Evolutionary conservation across 345 rosid genomes (phyloP).

Genomic region (Populus euphratica): DNA sequence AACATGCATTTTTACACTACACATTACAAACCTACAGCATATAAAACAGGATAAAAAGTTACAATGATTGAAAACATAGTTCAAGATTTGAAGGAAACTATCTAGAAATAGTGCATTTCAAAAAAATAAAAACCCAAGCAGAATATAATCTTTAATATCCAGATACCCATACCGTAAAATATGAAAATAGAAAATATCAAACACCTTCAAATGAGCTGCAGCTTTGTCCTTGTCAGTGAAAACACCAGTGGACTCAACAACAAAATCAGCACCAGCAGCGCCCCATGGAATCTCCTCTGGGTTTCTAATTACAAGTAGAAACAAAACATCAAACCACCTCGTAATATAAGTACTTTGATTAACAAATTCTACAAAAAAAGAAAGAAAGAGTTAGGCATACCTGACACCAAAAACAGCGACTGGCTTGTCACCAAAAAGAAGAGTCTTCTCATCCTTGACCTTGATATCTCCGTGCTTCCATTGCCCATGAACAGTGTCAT

Average conservation of each 20-base stretch:
- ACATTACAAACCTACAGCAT: too few relatives aligned
- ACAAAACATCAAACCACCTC: not conserved
- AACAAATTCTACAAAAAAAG: not conserved
- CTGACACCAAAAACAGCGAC: constrained; percentile 56
- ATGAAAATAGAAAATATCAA: not conserved
- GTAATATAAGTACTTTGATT: too few relatives aligned
- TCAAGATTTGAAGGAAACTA: too few relatives aligned
- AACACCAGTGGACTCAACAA: constrained; percentile 71
- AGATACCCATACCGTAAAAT: not conserved
- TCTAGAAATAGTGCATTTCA: too few relatives aligned
- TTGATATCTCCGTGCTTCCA: constrained; percentile 60
- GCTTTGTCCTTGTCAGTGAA: constrained; percentile 73
- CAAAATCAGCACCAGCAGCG: constrained; percentile 51
- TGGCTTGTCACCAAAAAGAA: constrained; percentile 55
- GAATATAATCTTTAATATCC: not conserved
- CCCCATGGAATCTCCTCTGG: constrained; percentile 77
- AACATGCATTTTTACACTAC: too few relatives aligned
- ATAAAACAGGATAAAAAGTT: too few relatives aligned
- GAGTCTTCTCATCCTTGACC: constrained; percentile 58
- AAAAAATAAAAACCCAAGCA: not conserved
- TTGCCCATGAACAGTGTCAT: constrained; percentile 61
- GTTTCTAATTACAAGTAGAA: constrained; percentile 30
- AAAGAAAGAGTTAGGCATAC: constrained; percentile 9
- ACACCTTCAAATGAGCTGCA: constrained; percentile 66
- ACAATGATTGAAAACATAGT: too few relatives aligned